Evolutionary conservation across 2,329 filamentous ascomycete species (phyloP), one percentile per base, ranked within the genome.

Genomic region (Penicillium rolfsii): DNA sequence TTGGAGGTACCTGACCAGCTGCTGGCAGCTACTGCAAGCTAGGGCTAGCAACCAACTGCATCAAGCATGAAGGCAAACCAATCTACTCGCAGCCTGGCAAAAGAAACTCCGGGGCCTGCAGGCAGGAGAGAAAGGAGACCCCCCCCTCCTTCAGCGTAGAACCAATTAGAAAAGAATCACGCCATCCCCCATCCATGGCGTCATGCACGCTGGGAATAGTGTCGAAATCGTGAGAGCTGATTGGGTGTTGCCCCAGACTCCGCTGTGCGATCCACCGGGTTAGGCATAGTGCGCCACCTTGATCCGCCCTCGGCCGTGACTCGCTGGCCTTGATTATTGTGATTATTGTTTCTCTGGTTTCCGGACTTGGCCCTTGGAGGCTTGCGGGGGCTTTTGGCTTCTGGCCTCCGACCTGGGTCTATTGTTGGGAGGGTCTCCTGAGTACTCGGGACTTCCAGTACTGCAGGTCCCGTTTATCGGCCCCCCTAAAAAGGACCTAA

Each of bases 141-240:
- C 49, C 11, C 30, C 49, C 7, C 8, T 24, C 46, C 14, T 24
- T 26, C 5, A n/a, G 28, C 30, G 48, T 6, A n/a, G 6, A 40
- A 55, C 64, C 67, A 68, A 69, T 67, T 56, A 69, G 52, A 60
- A 52, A 16, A 19, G 55, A 12, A 72, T 69, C 66, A 72, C 70
- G 63, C 67, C 66, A 69, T 67, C 55, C 60, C 58, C 48, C 57
- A 62, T 67, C 46, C 63, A 65, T 75, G 68, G 71, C 73, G 71
- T 74, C 71, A 75, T 74, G 72, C 70, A 72, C 43, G 53, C 63
- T 70, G 68, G 59, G 66, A 70, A 70, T 73, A 72, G 72, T 72
- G 67, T 54, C 57, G 48, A 57, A 59, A 56, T n/a, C n/a, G 56
- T 40, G 8, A 9, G 36, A 16, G 8, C 26, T 69, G 52, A 72